Base-by-base conservation (phyloP, 2,329 filamentous ascomycete genomes). In the Apiospora hydei region DNA sequence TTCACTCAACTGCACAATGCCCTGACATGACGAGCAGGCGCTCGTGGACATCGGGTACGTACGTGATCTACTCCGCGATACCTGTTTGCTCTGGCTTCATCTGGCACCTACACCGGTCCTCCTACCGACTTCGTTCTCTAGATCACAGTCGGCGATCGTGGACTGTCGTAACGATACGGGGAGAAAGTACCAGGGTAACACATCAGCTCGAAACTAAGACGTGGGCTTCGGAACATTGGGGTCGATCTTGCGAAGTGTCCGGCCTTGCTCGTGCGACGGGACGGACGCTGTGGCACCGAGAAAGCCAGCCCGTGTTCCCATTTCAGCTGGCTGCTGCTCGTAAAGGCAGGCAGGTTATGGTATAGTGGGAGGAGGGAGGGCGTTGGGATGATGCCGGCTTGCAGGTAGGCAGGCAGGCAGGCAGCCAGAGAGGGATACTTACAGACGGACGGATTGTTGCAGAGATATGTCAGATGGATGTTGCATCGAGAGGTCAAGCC, bases 201-300 rank as follows among this genome's bases (percentile, higher is more conserved):
- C 57, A 64, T 64, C 57, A 64, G 57, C 57, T 64, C 16, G 34
- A n/a, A 41, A 18, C 57, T 41, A 64, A 11, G 53, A 30, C 57
- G 11, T 41, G n/a, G 57, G 57, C 53, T 61, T 61, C 7, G 53
- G 53, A 38, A 61, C 30, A 61, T 61, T 38, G 53, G 18, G 26
- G 30, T 6, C 18, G 30, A 38, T 61, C 30, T 61, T 61, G 53
- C 30, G 16, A 21, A 21, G 30, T 30, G 30, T 5, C 53, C 53
- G 26, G 34, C 8, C 8, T 21, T 64, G 21, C 30, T 6, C n/a
- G 34, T 64, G 30, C 57, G 57, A 64, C 26, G 26, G 26, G 26
- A 30, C 26, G 26, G 26, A 30, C 57, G 34, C 34, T 64, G 57
- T 64, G 4, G n/a, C 57, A 64, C 57, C 34, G 34, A n/a, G 30